Evolutionary conservation across 306 rosid genomes (phyloP).

Genomic region (Casuarina cunninghamiana): DNA sequence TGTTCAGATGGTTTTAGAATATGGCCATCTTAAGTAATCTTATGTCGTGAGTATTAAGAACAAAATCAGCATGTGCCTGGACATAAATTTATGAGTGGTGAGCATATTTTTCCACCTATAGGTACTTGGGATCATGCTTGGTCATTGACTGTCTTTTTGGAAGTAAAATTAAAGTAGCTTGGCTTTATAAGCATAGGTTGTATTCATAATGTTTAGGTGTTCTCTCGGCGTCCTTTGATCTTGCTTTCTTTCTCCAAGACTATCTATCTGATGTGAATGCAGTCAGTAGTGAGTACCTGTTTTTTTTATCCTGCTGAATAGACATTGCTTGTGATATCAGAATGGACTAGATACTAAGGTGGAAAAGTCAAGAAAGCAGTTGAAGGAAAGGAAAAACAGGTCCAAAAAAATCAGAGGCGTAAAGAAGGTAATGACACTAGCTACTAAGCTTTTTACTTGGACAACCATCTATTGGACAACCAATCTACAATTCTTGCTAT

Average conservation of each 20-base stretch:
- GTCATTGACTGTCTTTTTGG: background rate
- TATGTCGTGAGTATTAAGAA: background rate
- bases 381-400: conserved; percentile 66
- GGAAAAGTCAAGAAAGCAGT: conserved; percentile 58
- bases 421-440: conserved; percentile 43
- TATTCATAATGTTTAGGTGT: background rate
- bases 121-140: background rate
- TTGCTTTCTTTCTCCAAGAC: background rate
- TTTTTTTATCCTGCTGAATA: background rate
- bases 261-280: too few species aligned
- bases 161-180: background rate
- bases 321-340: conserved; percentile 22
- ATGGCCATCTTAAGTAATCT: background rate
- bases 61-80: background rate
- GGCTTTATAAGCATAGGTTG: background rate
- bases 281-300: background rate
- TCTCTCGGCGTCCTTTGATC: background rate
- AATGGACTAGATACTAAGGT: conserved; percentile 61
- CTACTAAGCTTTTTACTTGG: too few species aligned
- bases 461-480: too few species aligned
- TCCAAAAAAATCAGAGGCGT: conserved; percentile 63
- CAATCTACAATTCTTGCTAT: background rate
- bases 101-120: background rate
- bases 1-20: background rate
- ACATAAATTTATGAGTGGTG: background rate